A percentile compares a stretch with the other conserved stretches of the same genome.
Conservation (phyloP, 257 asterid genomes). For the Solanum chilense region DNA sequence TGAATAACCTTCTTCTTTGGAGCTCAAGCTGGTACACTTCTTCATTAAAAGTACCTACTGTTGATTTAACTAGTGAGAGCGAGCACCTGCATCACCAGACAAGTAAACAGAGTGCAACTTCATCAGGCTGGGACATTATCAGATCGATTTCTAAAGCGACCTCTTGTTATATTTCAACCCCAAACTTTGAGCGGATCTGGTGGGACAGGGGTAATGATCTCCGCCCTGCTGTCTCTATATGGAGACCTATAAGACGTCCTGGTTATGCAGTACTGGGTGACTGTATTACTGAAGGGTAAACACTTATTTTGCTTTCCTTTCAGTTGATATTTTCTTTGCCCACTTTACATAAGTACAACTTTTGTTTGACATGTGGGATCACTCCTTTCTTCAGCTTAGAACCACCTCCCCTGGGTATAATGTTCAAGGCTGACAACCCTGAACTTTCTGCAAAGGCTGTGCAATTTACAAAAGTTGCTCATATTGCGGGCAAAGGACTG, state of each 20-base stretch:
- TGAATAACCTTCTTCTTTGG: constrained; percentile 76
- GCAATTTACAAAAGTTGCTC: constrained; percentile 90
- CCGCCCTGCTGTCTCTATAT: constrained; percentile 85
- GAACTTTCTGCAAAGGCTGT: constrained; percentile 75
- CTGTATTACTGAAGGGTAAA: constrained; percentile 94
- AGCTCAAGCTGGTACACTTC: constrained; percentile 57
- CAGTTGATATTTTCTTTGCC: neutral
- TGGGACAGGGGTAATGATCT: constrained; percentile 96
- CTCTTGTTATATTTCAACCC: constrained; percentile 60
- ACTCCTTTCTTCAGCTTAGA: constrained; percentile 56
- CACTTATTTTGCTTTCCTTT: constrained; percentile 4
- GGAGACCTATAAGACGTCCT: constrained; percentile 88
- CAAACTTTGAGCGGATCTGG: constrained; percentile 93
- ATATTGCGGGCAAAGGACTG: constrained; percentile 60
- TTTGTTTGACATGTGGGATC: neutral
- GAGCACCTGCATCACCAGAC: constrained; percentile 28
- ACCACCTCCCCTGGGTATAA: constrained; percentile 91
- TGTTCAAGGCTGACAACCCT: constrained; percentile 68
- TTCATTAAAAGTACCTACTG: constrained; percentile 36
- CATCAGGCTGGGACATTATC: constrained; percentile 90
- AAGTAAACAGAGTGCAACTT: constrained; percentile 36
- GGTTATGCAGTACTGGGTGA: constrained; percentile 88
- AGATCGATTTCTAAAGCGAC: constrained; percentile 77
- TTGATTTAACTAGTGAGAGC: constrained; percentile 28
- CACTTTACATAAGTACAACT: neutral